A percentile compares a stretch with the other conserved stretches of the same genome.
phyloP scores from a whole-genome alignment of 169 alveolate genomes.

The Plasmodium blacklocki region DNA sequence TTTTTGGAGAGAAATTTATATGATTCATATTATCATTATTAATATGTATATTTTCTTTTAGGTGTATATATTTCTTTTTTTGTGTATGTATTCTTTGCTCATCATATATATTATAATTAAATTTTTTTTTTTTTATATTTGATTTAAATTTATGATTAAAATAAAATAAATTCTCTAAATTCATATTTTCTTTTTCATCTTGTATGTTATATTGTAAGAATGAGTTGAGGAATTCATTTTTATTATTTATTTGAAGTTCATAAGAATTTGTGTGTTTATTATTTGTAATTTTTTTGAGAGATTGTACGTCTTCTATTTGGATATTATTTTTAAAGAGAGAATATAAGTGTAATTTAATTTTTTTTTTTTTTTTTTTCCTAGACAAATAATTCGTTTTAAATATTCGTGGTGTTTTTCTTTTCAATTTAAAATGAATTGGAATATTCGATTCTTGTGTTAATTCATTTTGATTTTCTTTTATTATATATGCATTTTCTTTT shows the following conservation, averaged over 20 bases:
- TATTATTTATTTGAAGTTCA: constrained; percentile 18
- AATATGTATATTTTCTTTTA: not conserved
- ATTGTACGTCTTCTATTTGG: not conserved
- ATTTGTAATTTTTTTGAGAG: constrained; percentile 1
- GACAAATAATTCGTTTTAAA: constrained; percentile 7
- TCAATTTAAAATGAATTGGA: constrained; percentile 46
- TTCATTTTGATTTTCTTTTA: too few species aligned
- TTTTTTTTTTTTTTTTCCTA: not conserved
- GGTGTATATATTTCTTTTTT: not conserved
- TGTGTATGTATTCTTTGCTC: too few species aligned
- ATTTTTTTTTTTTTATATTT: constrained; percentile 3
- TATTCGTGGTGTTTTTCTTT: constrained; percentile 17
- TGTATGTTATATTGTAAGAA: constrained; percentile 13
- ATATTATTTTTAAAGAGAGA: not conserved
- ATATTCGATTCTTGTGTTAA: not conserved
- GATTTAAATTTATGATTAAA: constrained; percentile 9
- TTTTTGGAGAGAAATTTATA: too few species aligned
- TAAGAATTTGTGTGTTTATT: not conserved
- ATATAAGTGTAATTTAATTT: too few species aligned
- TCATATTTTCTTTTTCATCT: constrained; percentile 23
- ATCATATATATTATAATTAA: too few species aligned
- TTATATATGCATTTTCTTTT: too few species aligned
- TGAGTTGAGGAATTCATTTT: constrained; percentile 19
- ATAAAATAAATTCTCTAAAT: constrained; percentile 33
- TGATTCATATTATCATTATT: not conserved